phyloP scores from a whole-genome alignment of 331 rosid genomes.

The Arachis monticola region DNA sequence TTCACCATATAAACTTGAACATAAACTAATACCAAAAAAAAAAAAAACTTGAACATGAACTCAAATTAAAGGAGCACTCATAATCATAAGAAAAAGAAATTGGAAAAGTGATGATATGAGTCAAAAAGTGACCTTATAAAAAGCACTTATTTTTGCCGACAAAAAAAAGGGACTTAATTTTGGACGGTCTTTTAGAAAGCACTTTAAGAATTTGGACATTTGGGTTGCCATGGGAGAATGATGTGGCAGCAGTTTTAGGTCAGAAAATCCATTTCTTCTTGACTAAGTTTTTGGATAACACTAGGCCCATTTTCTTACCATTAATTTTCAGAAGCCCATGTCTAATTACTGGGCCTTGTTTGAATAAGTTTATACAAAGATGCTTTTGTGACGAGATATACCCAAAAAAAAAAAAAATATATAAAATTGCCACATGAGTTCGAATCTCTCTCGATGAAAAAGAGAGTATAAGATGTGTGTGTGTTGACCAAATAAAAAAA shows the following conservation, averaged over 20 bases:
- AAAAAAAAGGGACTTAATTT: too few relatives aligned
- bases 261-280: not conserved
- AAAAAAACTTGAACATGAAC: not conserved
- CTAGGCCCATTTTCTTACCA: not conserved
- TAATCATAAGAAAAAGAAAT: not conserved
- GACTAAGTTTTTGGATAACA: not conserved
- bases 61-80: not conserved
- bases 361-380: not conserved
- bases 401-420: too few relatives aligned
- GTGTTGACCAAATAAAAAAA: too few relatives aligned
- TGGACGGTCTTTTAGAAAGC: not conserved
- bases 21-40: too few relatives aligned
- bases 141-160: not conserved
- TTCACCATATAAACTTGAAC: too few relatives aligned
- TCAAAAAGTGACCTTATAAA: not conserved
- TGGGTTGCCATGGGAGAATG: not conserved
- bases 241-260: not conserved
- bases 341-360: not conserved
- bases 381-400: too few relatives aligned
- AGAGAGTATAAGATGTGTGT: too few relatives aligned
- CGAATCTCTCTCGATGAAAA: too few relatives aligned
- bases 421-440: too few relatives aligned
- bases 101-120: not conserved
- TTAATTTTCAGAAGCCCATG: not conserved
- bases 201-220: not conserved